These are phyloP conservation scores for Nothophoma quercina DNA, from an alignment of 2,329 filamentous ascomycete species.

Conservation along the genomic window DNA sequence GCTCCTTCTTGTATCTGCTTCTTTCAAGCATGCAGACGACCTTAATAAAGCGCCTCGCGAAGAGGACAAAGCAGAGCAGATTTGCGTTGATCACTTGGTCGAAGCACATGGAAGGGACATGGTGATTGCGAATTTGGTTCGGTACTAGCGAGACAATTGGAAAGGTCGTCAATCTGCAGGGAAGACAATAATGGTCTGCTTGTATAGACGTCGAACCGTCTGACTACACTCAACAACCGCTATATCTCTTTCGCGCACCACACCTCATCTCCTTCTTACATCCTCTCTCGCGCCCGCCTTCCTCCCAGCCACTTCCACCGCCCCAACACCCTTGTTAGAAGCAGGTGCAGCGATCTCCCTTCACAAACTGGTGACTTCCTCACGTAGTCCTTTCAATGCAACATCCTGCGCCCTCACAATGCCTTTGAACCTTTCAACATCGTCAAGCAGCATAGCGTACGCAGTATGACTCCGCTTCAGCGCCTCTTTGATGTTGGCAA, in stretches of 20 bases:
- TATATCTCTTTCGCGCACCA: too few relatives aligned
- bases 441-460: constrained; percentile 1
- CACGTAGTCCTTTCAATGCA: neutral
- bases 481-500: neutral
- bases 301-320: neutral
- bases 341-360: neutral
- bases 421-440: constrained; percentile 3
- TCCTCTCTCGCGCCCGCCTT: neutral
- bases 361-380: neutral
- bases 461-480: constrained; percentile 7
- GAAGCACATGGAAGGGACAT: neutral
- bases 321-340: neutral
- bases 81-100: neutral
- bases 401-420: neutral
- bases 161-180: too few relatives aligned
- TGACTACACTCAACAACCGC: too few relatives aligned
- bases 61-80: neutral
- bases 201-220: too few relatives aligned
- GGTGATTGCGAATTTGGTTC: too few relatives aligned
- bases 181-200: too few relatives aligned
- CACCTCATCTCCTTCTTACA: neutral
- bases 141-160: too few relatives aligned
- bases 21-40: too few relatives aligned
- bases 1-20: too few relatives aligned
- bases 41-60: too few relatives aligned